These are phyloP conservation scores for Claviceps sorghi DNA, from an alignment of 2,329 filamentous ascomycete species.

Conservation along the genomic window DNA sequence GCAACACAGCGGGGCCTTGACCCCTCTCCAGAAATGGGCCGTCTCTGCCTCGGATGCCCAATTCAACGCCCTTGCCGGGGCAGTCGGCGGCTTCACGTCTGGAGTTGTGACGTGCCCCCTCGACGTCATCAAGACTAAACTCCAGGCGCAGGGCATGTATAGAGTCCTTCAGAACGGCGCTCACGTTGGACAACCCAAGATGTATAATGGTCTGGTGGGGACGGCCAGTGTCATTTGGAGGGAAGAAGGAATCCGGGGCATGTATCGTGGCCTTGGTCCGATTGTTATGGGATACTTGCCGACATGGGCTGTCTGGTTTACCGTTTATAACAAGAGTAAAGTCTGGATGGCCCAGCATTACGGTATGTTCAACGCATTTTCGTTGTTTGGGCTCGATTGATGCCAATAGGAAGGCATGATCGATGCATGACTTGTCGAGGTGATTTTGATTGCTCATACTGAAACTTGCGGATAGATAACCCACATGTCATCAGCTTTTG, in stretches of 20 bases:
- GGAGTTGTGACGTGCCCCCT: slow-evolving; percentile 92
- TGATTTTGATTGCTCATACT: background rate
- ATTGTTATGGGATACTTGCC: slow-evolving; percentile 93
- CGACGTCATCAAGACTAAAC: slow-evolving; percentile 97
- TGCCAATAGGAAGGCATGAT: background rate
- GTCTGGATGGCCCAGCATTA: slow-evolving; percentile 53
- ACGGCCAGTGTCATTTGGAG: slow-evolving; percentile 75
- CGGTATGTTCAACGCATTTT: slow-evolving; percentile 27
- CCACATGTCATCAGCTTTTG: slow-evolving; percentile 68
- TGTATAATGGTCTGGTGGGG: slow-evolving; percentile 78
- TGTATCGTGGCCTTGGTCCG: slow-evolving; percentile 87
- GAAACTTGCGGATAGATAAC: slow-evolving; percentile 39
- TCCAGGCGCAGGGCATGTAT: slow-evolving; percentile 90
- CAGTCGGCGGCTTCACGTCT: slow-evolving; percentile 78
- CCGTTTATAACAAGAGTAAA: slow-evolving; percentile 85
- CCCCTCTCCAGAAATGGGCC: slow-evolving; percentile 41
- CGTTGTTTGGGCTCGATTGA: background rate
- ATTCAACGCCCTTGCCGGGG: slow-evolving; percentile 76
- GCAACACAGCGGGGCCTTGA: slow-evolving; percentile 19
- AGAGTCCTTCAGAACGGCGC: slow-evolving; percentile 32
- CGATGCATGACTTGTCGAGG: background rate
- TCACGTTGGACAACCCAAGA: slow-evolving; percentile 35
- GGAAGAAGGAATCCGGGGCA: slow-evolving; percentile 74
- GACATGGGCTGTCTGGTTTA: slow-evolving; percentile 97
- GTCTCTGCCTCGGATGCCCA: slow-evolving; percentile 42